These are phyloP conservation scores for Acorus calamus DNA, from an alignment of 106 monocot species.

Conservation along the genomic window DNA sequence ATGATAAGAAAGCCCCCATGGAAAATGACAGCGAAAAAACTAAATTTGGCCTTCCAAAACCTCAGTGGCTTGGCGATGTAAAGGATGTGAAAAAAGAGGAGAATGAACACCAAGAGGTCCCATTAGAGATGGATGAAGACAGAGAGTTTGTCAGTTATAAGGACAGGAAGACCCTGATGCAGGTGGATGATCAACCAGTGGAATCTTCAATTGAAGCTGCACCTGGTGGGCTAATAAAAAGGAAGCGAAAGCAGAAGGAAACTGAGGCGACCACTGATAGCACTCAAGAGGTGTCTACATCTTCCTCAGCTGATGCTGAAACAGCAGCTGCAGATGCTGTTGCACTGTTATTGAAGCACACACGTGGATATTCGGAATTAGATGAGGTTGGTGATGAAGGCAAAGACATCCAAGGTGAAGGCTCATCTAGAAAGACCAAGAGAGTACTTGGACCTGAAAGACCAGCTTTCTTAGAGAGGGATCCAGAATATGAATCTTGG, in stretches of 20 bases:
- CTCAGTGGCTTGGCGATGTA: slow-evolving; percentile 88
- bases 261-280: slow-evolving; percentile 11
- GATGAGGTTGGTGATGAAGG: slow-evolving; percentile 30
- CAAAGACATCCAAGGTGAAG: slow-evolving; percentile 1
- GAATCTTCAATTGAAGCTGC: slow-evolving; percentile 35
- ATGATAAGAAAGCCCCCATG: slow-evolving; percentile 5
- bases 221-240: slow-evolving; percentile 63
- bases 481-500: slow-evolving; percentile 70
- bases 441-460: slow-evolving; percentile 76
- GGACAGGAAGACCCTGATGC: slow-evolving; percentile 61
- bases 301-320: slow-evolving; percentile 37
- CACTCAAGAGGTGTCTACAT: slow-evolving; percentile 15
- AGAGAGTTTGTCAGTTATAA: slow-evolving; percentile 83
- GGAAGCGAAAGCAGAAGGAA: slow-evolving; percentile 60
- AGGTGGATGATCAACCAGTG: slow-evolving; percentile 13
- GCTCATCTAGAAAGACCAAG: slow-evolving; percentile 24
- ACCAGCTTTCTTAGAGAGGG: slow-evolving; percentile 55
- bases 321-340: slow-evolving; percentile 68
- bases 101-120: slow-evolving; percentile 10
- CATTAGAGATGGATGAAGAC: slow-evolving; percentile 23
- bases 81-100: slow-evolving; percentile 25
- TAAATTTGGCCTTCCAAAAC: slow-evolving; percentile 41
- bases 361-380: slow-evolving; percentile 41
- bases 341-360: slow-evolving; percentile 77
- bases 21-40: slow-evolving; percentile 23